Evolutionary conservation across 2,329 filamentous ascomycete species (phyloP).

Genomic region (Apiospora aurea): DNA sequence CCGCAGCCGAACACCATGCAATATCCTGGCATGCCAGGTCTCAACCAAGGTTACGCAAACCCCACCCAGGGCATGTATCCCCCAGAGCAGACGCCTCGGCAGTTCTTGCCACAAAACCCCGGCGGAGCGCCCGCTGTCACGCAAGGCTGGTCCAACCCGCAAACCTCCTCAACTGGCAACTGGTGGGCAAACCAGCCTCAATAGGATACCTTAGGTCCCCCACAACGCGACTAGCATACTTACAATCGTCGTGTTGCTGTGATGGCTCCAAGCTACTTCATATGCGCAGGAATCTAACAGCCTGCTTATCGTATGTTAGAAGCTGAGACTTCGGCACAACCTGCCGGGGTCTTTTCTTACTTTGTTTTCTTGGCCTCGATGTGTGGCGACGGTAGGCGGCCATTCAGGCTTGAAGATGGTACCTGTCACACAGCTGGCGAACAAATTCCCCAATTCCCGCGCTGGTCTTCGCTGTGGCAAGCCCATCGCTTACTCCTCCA

Average conservation of each 20-base stretch:
- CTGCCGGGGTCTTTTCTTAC: not conserved
- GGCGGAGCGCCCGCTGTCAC: slow-evolving; percentile 57
- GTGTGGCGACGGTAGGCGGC: not conserved
- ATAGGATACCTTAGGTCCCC: slow-evolving; percentile 28
- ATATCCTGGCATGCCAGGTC: slow-evolving; percentile 68
- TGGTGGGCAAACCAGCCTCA: slow-evolving; percentile 64
- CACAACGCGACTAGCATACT: not conserved
- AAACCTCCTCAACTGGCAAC: slow-evolving; percentile 64
- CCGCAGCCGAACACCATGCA: slow-evolving; percentile 60
- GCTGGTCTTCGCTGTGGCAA: not conserved
- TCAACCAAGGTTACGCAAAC: slow-evolving; percentile 64
- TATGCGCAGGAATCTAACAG: not conserved
- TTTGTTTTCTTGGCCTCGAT: slow-evolving; percentile 7
- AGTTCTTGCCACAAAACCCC: slow-evolving; percentile 72
- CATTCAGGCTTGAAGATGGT: not conserved
- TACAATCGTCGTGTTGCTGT: not conserved
- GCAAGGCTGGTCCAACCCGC: slow-evolving; percentile 65
- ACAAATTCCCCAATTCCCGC: not conserved
- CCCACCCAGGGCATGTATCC: slow-evolving; percentile 65
- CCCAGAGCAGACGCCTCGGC: slow-evolving; percentile 67
- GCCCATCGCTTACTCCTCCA: not conserved
- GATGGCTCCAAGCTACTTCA: slow-evolving; percentile 27
- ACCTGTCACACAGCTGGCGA: not conserved
- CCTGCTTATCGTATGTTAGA: slow-evolving; percentile 30
- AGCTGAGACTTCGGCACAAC: not conserved